phyloP scores from a whole-genome alignment of 1,139 yeast genomes.

The Yamadazyma diospyri region DNA sequence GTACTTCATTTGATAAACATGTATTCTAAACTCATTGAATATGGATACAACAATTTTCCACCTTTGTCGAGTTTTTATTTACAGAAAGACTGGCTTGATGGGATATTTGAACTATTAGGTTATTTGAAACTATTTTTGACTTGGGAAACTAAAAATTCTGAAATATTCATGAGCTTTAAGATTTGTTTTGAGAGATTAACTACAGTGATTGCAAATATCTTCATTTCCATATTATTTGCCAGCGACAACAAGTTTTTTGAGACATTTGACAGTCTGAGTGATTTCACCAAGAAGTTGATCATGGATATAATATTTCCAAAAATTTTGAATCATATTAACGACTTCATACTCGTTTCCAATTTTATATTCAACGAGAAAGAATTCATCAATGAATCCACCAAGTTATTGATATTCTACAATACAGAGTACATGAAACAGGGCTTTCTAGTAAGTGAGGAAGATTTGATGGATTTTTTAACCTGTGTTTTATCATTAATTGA shows the following conservation, averaged over 20 bases:
- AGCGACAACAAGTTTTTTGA: slow-evolving; percentile 21
- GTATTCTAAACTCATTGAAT: slow-evolving; percentile 28
- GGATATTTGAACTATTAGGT: slow-evolving; percentile 37
- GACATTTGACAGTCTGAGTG: slow-evolving; percentile 20
- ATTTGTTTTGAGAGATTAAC: slow-evolving; percentile 23
- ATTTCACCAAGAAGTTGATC: slow-evolving; percentile 27
- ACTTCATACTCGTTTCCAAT: slow-evolving; percentile 31
- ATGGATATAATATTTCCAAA: slow-evolving; percentile 36
- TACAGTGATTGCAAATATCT: slow-evolving; percentile 26
- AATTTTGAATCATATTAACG: slow-evolving; percentile 35
- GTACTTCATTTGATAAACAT: slow-evolving; percentile 34
- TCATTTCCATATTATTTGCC: slow-evolving; percentile 25
- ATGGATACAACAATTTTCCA: slow-evolving; percentile 25
- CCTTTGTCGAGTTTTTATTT: slow-evolving; percentile 23
- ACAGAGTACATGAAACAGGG: slow-evolving; percentile 22
- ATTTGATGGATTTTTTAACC: slow-evolving; percentile 25
- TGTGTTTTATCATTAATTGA: slow-evolving; percentile 37
- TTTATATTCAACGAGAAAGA: slow-evolving; percentile 36
- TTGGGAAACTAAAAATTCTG: slow-evolving; percentile 21
- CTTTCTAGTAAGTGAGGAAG: slow-evolving; percentile 22
- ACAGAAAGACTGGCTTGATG: slow-evolving; percentile 36
- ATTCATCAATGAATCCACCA: slow-evolving; percentile 26
- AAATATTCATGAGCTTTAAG: slow-evolving; percentile 18
- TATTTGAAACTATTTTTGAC: slow-evolving; percentile 26
- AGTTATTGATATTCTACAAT: slow-evolving; percentile 22